Evolutionary conservation across 2,329 filamentous ascomycete genomes (phyloP).

Genomic region (Penicillium rolfsii): DNA sequence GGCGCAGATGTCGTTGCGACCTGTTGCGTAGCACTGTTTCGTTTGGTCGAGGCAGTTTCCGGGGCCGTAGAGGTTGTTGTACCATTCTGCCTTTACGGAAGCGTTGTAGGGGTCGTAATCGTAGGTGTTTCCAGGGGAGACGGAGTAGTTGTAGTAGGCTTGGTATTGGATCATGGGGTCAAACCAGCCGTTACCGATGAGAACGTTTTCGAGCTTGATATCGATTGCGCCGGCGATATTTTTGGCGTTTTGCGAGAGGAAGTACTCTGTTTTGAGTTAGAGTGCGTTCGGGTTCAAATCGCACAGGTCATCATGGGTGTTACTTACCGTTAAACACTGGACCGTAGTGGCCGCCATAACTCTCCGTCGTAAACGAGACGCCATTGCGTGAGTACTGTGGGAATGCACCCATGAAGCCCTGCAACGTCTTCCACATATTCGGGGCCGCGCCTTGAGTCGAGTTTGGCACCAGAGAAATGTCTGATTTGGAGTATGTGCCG

Average conservation of each 20-base stretch:
- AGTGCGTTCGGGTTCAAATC: neutral
- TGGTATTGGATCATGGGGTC: conserved; percentile 45
- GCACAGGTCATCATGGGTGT: neutral
- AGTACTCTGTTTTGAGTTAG: conserved; percentile 19
- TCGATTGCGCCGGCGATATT: conserved; percentile 19
- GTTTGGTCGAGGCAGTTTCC: conserved; percentile 65
- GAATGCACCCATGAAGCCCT: conserved; percentile 66
- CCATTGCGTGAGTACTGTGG: conserved; percentile 54
- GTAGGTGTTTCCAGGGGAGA: conserved; percentile 43
- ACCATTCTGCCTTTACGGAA: conserved; percentile 54
- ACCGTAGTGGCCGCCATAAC: conserved; percentile 62
- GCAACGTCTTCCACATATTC: conserved; percentile 64
- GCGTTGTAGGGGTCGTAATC: conserved; percentile 45
- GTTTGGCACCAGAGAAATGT: conserved; percentile 57
- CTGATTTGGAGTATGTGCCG: conserved; percentile 60
- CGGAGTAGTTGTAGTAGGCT: conserved; percentile 45
- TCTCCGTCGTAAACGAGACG: conserved; percentile 61
- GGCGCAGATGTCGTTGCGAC: conserved; percentile 56
- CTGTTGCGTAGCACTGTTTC: conserved; percentile 58
- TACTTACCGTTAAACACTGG: conserved; percentile 54
- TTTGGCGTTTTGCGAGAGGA: conserved; percentile 20
- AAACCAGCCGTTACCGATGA: conserved; percentile 47
- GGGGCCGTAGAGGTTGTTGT: conserved; percentile 63
- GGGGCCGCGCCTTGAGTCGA: conserved; percentile 58
- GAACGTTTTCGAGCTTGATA: conserved; percentile 35